Evolutionary conservation across 2,329 filamentous ascomycete species (phyloP), one percentile per base, ranked within the genome.

Genomic region (Talaromyces albobiverticillius): DNA sequence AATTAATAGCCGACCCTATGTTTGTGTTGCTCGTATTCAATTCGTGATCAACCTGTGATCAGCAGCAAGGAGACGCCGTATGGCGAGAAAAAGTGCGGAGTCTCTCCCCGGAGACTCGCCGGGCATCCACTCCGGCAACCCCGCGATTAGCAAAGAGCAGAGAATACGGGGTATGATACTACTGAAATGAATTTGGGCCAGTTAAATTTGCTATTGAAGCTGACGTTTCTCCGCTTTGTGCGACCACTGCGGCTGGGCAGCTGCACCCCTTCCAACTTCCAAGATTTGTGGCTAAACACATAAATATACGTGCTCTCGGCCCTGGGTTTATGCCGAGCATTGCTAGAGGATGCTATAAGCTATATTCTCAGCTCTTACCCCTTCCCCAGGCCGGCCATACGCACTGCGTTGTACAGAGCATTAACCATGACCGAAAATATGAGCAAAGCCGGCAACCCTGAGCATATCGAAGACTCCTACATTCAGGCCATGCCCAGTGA

Each of bases 101-200:
- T 34, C 45, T 46, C 45, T 45, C 29, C 43, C 45, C 45, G 45
- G 45, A 23, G 26, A 46, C 9, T 46, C 29, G 45, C 45, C 45
- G 29, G 45, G 45, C 45, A 6, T 34, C 29, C 14, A 31, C 20
- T 23, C 25, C 23, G 23, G 25, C 11, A 29, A 9, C 16, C 29
- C 26, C 13, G 29, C 45, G 14, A 34, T 22, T 10, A 8, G 10
- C 18, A 25, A n/a, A 43, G 9, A 3, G 16, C 8, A 43, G 40
- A 8, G 40, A 14, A 10, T 3, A 14, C 14, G 10, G 40, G 20
- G 40, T 10, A 43, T 29, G 5, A 29, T 10, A 10, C 11, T 36
- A 3, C 34, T 36, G 34, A 36, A 36, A n/a, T 16, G 14, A 4
- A 16, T 14, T 36, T 36, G 34, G 14, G 13, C 31, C 31, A 34